A percentile compares a stretch with the other conserved stretches of the same genome.
These are phyloP conservation scores for Apiospora phragmitis DNA, from an alignment of 2,329 filamentous ascomycete species.

Conservation along the genomic window DNA sequence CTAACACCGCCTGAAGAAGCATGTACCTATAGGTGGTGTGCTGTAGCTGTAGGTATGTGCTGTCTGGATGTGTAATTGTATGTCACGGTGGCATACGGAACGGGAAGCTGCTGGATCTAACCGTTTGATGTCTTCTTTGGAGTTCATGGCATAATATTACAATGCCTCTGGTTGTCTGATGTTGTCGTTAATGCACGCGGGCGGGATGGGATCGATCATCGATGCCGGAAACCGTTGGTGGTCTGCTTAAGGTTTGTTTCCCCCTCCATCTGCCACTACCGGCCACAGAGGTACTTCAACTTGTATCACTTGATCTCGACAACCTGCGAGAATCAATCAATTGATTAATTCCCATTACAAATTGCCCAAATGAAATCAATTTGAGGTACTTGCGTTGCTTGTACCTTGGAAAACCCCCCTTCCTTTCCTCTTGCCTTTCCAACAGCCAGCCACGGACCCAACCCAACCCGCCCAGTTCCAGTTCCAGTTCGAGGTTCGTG, in stretches of 20 bases:
- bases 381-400: not conserved
- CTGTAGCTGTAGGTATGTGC: not conserved
- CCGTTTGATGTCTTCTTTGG: not conserved
- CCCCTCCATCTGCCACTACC: not conserved
- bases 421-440: not conserved
- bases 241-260: constrained; percentile 5
- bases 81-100: not conserved
- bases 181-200: not conserved
- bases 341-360: not conserved
- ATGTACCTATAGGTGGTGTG: not conserved
- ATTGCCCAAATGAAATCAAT: not conserved
- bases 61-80: not conserved
- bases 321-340: not conserved
- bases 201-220: not conserved
- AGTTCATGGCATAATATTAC: too few species aligned
- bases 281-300: not conserved
- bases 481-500: not conserved
- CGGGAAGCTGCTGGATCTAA: not conserved
- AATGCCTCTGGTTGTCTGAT: not conserved
- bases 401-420: not conserved
- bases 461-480: not conserved
- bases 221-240: not conserved
- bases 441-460: not conserved
- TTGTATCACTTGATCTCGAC: not conserved
- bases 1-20: not conserved